phyloP scores from a whole-genome alignment of 176 grass and related monocot genomes.

The Raddia guianensis region DNA sequence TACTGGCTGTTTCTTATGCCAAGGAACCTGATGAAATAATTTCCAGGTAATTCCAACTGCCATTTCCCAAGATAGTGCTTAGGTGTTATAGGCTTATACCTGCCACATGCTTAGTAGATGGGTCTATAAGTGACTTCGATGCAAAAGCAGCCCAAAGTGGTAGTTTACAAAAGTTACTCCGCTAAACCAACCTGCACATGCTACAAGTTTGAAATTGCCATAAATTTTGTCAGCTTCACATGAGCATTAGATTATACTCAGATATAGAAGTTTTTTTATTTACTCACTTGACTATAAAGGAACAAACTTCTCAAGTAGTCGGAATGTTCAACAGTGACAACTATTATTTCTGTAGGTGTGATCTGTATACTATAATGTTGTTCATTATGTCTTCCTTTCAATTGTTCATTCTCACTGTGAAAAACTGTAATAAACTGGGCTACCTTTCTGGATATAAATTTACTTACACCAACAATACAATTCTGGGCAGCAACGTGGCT shows the following conservation, averaged over 20 bases:
- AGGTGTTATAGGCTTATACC: not conserved
- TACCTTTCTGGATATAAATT: not conserved
- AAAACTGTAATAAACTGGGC: not conserved
- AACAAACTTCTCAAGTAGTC: not conserved
- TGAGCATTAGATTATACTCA: not conserved
- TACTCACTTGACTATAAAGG: not conserved
- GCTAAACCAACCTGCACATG: constrained; percentile 8
- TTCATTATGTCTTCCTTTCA: too few relatives aligned
- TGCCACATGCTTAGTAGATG: not conserved
- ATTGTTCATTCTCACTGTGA: too few relatives aligned
- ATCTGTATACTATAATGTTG: not conserved
- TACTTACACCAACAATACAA: constrained; percentile 24
- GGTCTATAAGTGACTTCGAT: not conserved
- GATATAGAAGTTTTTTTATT: not conserved
- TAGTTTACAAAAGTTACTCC: not conserved
- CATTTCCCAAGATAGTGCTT: not conserved
- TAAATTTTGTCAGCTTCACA: not conserved
- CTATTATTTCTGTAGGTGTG: not conserved
- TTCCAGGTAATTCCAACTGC: constrained; percentile 63
- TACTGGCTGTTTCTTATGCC: constrained; percentile 86
- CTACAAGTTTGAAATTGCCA: constrained; percentile 6
- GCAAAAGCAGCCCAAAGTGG: not conserved
- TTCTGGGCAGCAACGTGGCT: constrained; percentile 77
- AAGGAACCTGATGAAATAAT: constrained; percentile 93
- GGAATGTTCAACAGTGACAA: not conserved